Conservation (phyloP, 805 yeast genomes). For the Lachancea sp. region DNA sequence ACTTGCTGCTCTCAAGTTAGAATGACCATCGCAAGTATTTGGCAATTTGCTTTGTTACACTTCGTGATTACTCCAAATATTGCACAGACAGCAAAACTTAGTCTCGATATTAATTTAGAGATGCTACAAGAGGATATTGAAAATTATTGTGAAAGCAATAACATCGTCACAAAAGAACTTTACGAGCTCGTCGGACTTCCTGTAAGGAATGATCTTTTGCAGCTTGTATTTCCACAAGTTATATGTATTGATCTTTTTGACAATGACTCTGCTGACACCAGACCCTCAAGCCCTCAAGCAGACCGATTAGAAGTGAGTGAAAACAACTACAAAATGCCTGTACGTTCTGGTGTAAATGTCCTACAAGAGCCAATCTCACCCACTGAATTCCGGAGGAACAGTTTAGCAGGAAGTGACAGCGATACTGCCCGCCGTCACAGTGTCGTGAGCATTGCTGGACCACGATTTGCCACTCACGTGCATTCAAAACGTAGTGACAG, state of each 20-base stretch:
- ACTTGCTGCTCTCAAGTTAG: background rate
- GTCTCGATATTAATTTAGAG: constrained; percentile 1
- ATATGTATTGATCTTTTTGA: background rate
- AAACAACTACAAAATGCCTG: background rate
- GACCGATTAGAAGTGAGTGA: background rate
- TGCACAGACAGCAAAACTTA: background rate
- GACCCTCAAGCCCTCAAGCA: background rate
- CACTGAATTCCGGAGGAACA: constrained; percentile 21
- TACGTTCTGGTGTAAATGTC: background rate
- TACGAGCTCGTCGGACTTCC: background rate
- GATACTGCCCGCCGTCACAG: constrained; percentile 21
- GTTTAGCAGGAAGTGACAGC: constrained; percentile 20
- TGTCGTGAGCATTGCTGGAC: constrained; percentile 6
- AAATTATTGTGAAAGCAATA: background rate
- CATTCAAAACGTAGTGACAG: background rate
- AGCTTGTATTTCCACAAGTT: background rate
- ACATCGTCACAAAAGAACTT: background rate
- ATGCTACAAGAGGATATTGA: background rate
- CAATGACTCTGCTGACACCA: background rate
- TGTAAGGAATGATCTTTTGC: background rate
- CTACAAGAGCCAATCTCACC: constrained; percentile 19
- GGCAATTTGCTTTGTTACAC: constrained; percentile 20
- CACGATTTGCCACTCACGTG: background rate
- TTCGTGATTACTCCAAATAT: constrained; percentile 15
- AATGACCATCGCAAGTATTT: constrained; percentile 13